A percentile compares a stretch with the other conserved stretches of the same genome.
Conservation (phyloP, 441 rosid species). For the Erysimum pusillum region DNA sequence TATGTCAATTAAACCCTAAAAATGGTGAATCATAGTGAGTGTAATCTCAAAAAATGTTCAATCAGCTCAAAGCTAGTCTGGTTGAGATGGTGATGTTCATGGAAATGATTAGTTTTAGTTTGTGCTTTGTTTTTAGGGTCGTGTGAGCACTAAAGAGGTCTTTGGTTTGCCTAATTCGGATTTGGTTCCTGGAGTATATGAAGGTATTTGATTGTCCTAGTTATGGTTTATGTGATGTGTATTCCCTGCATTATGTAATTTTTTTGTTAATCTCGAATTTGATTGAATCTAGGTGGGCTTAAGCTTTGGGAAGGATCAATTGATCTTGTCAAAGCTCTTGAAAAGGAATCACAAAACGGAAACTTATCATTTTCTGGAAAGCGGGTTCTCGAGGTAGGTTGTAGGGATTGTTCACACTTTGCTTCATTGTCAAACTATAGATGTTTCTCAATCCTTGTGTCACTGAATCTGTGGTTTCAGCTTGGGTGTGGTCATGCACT, state of each 20-base stretch:
- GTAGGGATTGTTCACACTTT: no score
- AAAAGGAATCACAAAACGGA: constrained; percentile 60
- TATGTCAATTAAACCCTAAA: background rate
- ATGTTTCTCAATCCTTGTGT: background rate
- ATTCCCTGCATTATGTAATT: background rate
- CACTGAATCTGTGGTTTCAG: constrained; percentile 52
- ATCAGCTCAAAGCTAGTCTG: no score
- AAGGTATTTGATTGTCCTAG: constrained; percentile 59
- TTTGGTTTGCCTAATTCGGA: constrained; percentile 87
- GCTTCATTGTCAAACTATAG: no score
- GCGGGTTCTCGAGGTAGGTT: constrained; percentile 84
- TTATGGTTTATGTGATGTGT: constrained; percentile 19
- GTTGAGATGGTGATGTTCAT: constrained; percentile 14
- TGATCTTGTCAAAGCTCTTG: constrained; percentile 86
- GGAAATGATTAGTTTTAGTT: background rate
- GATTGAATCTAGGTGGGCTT: constrained; percentile 69
- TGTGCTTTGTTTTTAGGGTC: constrained; percentile 60
- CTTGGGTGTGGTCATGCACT: constrained; percentile 98
- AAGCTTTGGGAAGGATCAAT: constrained; percentile 98
- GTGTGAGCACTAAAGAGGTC: constrained; percentile 85
- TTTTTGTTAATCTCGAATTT: background rate
- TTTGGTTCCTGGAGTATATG: constrained; percentile 93
- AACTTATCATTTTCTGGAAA: constrained; percentile 68
- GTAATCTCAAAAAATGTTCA: background rate
- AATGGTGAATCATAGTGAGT: background rate